phyloP scores from a whole-genome alignment of 2,329 filamentous ascomycete species.

The Lachnum nothofagi region DNA sequence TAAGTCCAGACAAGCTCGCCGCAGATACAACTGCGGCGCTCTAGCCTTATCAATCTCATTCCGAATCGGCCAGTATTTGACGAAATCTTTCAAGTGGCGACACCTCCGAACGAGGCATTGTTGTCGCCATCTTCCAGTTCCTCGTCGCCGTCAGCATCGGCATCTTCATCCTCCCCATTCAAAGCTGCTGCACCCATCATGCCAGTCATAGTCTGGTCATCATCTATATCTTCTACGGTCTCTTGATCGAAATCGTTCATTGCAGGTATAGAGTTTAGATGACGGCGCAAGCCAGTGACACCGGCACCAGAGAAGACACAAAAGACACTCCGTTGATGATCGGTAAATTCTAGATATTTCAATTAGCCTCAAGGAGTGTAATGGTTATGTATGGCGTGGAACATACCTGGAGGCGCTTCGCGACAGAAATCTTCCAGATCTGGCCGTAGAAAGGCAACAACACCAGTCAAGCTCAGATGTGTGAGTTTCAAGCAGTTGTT shows the following conservation, averaged over 20 bases:
- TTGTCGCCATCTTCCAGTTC: constrained; percentile 22
- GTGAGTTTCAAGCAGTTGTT: constrained; percentile 90
- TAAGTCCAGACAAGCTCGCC: background rate
- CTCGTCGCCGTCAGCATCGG: constrained; percentile 20
- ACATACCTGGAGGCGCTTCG: constrained; percentile 67
- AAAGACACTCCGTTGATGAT: constrained; percentile 91
- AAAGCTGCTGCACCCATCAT: constrained; percentile 22
- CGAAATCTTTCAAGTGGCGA: constrained; percentile 2
- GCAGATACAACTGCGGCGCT: background rate
- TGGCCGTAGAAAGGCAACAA: constrained; percentile 80
- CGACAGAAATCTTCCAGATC: constrained; percentile 84
- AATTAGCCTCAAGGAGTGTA: constrained; percentile 5
- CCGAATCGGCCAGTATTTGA: background rate
- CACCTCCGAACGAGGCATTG: constrained; percentile 5
- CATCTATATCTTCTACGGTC: constrained; percentile 84
- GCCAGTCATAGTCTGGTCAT: constrained; percentile 44
- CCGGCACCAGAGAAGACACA: constrained; percentile 93
- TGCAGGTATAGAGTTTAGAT: constrained; percentile 79
- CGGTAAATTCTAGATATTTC: constrained; percentile 73
- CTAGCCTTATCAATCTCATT: background rate
- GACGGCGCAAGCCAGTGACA: constrained; percentile 69
- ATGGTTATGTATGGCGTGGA: background rate
- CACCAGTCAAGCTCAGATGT: constrained; percentile 88
- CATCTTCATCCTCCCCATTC: constrained; percentile 18
- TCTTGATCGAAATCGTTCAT: constrained; percentile 78